Evolutionary conservation across 1,139 yeast species (phyloP), one percentile per base, ranked within the genome.

Genomic region (Lodderomyces jiufengensis): DNA sequence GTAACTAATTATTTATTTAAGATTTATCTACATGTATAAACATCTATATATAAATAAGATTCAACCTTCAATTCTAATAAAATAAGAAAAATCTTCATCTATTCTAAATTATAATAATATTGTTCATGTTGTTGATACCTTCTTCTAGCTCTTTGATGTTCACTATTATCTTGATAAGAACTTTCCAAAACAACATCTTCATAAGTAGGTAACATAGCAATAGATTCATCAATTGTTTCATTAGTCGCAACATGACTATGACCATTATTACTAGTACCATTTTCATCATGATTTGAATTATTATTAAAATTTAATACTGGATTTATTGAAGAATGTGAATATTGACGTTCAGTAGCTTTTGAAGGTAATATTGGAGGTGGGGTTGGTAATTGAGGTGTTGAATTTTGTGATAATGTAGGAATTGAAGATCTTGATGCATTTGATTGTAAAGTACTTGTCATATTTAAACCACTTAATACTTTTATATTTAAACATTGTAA

Each of bases 401-500:
- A 42, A 25, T 38, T 11, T 20, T 28, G 31, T 21, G 22, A 16
- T n/a, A 22, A 12, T 15, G 34, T 29, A 4, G 39, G 42, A 12
- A 40, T 32, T 18, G 46, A 42, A 7, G 37, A 22, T 24, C 36
- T 29, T 3, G 47, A 44, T 3, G 55, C 51, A 39, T 50, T 51
- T 11, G 53, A 39, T 20, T 49, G 52, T 20, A 52, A 38, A 2
- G 52, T 39, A 29, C 55, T 47, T 2, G 61, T 56, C 57, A 57
- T 53, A 30, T 55, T 49, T 33, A 71, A 49, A 2, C 78, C 78
- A 40, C 76, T 67, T 34, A 70, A 50, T 0, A 73, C 63, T 35
- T 56, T 59, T 23, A 73, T 59, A 34, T 67, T 60, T 9, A 64
- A 56, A 31, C 66, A 57, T 5, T 50, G 51, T 31, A 73, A 51